Evolutionary conservation across 176 grass and related monocot species (phyloP).

Genomic region (Oryza punctata): DNA sequence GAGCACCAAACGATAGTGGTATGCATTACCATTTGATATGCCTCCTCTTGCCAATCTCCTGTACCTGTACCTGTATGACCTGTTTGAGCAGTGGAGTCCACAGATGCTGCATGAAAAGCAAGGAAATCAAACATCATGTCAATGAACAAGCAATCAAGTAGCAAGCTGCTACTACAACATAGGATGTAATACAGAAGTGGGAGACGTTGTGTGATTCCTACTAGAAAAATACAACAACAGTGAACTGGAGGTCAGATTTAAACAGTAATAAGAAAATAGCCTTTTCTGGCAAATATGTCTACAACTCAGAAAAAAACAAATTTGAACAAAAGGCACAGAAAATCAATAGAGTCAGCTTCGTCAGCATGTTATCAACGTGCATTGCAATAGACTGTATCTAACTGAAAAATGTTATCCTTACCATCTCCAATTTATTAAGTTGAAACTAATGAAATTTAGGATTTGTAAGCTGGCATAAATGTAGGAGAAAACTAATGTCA

Average conservation of each 20-base stretch:
- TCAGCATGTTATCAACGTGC: neutral
- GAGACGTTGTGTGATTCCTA: neutral
- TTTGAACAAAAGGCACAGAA: neutral
- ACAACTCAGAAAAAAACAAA: neutral
- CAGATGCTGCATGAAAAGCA: constrained; percentile 60
- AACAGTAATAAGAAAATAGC: neutral
- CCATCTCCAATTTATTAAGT: neutral
- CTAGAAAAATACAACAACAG: neutral
- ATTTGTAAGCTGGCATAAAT: constrained; percentile 28
- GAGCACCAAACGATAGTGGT: neutral
- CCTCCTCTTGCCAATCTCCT: constrained; percentile 72
- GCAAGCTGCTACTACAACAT: constrained; percentile 7
- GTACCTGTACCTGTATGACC: constrained; percentile 35
- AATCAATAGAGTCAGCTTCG: neutral
- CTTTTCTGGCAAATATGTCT: neutral
- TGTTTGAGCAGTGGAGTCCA: constrained; percentile 76
- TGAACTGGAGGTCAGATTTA: neutral
- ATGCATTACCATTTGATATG: constrained; percentile 73
- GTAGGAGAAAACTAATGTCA: neutral
- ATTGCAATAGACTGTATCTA: neutral
- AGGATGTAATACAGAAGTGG: neutral
- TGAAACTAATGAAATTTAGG: neutral
- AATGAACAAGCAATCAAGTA: constrained; percentile 40
- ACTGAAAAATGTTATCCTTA: neutral
- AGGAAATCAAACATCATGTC: constrained; percentile 25